These are phyloP conservation scores for Breynia disticha DNA, from an alignment of 441 rosid species.

Conservation along the genomic window DNA sequence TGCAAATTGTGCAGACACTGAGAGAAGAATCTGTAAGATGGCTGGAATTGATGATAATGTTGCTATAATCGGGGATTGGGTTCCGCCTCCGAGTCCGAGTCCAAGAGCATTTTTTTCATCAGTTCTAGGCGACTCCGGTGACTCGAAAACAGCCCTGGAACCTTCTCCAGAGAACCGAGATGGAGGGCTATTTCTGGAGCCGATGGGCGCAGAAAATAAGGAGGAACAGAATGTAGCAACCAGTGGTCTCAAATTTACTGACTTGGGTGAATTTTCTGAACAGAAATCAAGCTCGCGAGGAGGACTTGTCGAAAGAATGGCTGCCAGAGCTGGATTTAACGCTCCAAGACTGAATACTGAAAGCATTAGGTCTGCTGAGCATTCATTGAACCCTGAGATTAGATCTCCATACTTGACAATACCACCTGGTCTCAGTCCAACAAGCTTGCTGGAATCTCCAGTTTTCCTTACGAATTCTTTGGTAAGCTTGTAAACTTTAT, in stretches of 20 bases:
- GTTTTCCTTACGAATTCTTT: constrained; percentile 45
- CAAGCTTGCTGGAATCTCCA: constrained; percentile 56
- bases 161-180: constrained; percentile 22
- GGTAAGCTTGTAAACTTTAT: constrained; percentile 17
- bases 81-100: constrained; percentile 64
- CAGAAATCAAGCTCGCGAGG: constrained; percentile 34
- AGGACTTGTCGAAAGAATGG: constrained; percentile 59
- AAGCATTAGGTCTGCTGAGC: constrained; percentile 24
- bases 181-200: constrained; percentile 34
- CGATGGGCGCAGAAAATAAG: constrained; percentile 21
- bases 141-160: constrained; percentile 37
- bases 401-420: constrained; percentile 41
- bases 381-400: constrained; percentile 20
- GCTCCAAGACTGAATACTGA: constrained; percentile 40
- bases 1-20: constrained; percentile 18
- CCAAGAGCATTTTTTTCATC: constrained; percentile 48
- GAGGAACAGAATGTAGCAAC: constrained; percentile 16
- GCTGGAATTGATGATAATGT: constrained; percentile 66
- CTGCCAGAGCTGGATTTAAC: constrained; percentile 54
- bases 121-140: constrained; percentile 36
- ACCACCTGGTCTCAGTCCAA: constrained; percentile 59
- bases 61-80: constrained; percentile 73
- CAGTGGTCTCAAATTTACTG: constrained; percentile 20
- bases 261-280: constrained; percentile 29
- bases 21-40: constrained; percentile 34